Evolutionary conservation across 2,329 filamentous ascomycete species (phyloP), one percentile per base, ranked within the genome.

Genomic region (Microdochium nivale): DNA sequence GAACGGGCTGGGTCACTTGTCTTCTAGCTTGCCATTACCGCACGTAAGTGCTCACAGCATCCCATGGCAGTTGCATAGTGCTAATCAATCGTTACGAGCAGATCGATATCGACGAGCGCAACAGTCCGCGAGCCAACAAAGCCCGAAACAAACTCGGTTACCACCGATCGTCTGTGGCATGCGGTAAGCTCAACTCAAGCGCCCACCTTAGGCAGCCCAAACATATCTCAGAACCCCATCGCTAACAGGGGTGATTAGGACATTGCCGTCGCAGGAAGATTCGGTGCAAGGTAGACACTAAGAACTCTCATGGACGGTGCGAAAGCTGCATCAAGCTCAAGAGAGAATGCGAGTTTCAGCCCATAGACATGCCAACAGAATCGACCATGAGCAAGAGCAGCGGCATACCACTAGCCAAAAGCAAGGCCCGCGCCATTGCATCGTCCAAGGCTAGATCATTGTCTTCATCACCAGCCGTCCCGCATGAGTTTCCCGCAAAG

Each of bases 181-280:
- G 92, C 74, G 87, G 92, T 97, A 80, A 81, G 91, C 83, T 52
- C 43, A 54, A 51, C 33, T 53, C 25, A 40, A 25, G 47, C 21
- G 35, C 40, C 49, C 52, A 49, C 57, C 58, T 19, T 11, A 3
- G 10, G 21, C 23, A 2, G 5, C 56, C 59, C 55, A 37, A n/a
- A 21, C 33, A 24, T n/a, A 10, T 21, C 21, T 33, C 44, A 13
- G 24, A 3, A 21, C 9, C 23, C 33, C n/a, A 37, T 25, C 48
- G 40, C 50, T 50, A 47, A 52, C 33, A 27, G 33, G 40, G 48
- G 49, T 58, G 48, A 62, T 52, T 64, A 96, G 92, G 87, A 52
- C 90, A 96, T 66, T 97, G 92, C 67, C 88, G 92, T 62, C 81
- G 88, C 65, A 86, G 92, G 60, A 97, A 97, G 71, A 97, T 97